Evolutionary conservation across 352 stramenopile species (phyloP).

Genomic region (Pythium volutum): DNA sequence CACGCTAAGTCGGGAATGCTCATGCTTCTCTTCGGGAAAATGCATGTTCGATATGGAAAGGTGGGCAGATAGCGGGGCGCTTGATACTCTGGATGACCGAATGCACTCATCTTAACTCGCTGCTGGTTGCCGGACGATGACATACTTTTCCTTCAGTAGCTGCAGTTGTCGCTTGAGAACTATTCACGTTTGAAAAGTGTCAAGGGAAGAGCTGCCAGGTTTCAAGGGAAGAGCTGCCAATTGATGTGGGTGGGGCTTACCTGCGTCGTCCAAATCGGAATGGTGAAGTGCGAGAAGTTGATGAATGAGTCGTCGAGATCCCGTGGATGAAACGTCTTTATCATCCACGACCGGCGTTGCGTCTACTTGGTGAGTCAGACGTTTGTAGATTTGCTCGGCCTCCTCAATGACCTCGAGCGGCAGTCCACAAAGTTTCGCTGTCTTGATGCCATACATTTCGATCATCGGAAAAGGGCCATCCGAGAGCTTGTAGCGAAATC

Average conservation of each 20-base stretch:
- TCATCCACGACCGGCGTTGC: constrained; percentile 12
- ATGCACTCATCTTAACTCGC: background rate
- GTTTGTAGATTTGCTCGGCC: constrained; percentile 43
- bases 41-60: constrained; percentile 30
- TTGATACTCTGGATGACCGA: constrained; percentile 5
- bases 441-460: constrained; percentile 83
- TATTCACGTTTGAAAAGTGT: constrained; percentile 17
- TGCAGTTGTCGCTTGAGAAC: constrained; percentile 64
- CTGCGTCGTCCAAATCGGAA: constrained; percentile 49
- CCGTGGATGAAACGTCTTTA: constrained; percentile 13
- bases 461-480: constrained; percentile 56
- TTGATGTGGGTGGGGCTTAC: constrained; percentile 25
- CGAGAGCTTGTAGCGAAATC: constrained; percentile 64
- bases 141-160: constrained; percentile 55
- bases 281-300: constrained; percentile 71
- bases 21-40: constrained; percentile 41
- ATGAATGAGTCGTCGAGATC: constrained; percentile 62
- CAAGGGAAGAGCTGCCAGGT: background rate
- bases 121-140: constrained; percentile 19
- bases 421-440: constrained; percentile 69
- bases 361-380: constrained; percentile 27
- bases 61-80: constrained; percentile 4
- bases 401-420: constrained; percentile 57
- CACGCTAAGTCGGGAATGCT: constrained; percentile 48
- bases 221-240: too few species aligned